Evolutionary conservation across 768 basidiomycete species (phyloP), one percentile per base, ranked within the genome.

Genomic region (Trametes maxima): DNA sequence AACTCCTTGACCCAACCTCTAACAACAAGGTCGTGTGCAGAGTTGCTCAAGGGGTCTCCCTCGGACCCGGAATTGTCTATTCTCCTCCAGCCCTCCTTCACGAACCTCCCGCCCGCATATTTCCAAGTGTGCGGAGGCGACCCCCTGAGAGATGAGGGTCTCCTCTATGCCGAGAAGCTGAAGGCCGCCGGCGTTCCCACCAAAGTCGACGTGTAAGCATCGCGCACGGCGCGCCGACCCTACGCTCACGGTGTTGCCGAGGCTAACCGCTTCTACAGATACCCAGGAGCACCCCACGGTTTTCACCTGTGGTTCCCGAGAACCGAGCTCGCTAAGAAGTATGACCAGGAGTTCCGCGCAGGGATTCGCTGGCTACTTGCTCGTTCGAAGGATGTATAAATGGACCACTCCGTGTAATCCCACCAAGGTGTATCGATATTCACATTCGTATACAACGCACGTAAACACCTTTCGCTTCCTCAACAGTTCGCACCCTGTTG

Each of bases 91-190:
- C 28, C 55, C 11, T 64, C 67, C 10, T 65, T 65, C 50, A 54
- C 40, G 14, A 64, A 56, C 10, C 51, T 73, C 5, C 65, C 72
- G 0, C 63, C 68, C 0, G 62, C 64, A 25, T 72, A 66, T 47
- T 48, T 72, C 33, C 72, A 72, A 39, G 57, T 73, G 12, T 37
- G 46, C 40, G 72, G 69, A 3, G 19, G 50, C 11, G 72, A 74
- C 54, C 69, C 68, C 1, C 40, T 72, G 36, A 54, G 69, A 19
- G 73, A 74, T 54, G 73, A 74, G 36, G 72, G 67, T 3, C 47
- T 72, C 8, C 48, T 72, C 13, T 74, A 72, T 39, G 70, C 65
- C 19, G 57, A 64, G 35, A 16, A 66, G 13, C 57, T 72, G 7
- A 57, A 61, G 5, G 69, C 70, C 25, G 51, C 53, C n/a, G 65